These are phyloP conservation scores for Mycena capillaripes DNA, from an alignment of 768 basidiomycete species.

Conservation along the genomic window DNA sequence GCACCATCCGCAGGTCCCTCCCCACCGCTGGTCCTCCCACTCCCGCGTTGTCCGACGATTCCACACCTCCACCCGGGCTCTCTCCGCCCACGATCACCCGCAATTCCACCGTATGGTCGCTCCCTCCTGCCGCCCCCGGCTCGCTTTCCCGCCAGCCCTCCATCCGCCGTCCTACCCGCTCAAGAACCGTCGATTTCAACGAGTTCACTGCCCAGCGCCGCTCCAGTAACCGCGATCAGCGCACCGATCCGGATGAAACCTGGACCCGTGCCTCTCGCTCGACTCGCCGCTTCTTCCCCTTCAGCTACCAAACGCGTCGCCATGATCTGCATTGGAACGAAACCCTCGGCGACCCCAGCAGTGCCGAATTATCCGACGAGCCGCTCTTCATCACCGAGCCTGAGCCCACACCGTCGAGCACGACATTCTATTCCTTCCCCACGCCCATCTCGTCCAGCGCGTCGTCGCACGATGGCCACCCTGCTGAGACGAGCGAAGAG, in stretches of 20 bases:
- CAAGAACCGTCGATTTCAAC: conserved; percentile 75
- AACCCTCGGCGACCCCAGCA: conserved; percentile 30
- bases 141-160: conserved; percentile 64
- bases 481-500: conserved; percentile 51
- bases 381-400: conserved; percentile 24
- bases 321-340: conserved; percentile 51
- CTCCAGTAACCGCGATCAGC: conserved; percentile 57
- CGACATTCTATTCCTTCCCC: conserved; percentile 45
- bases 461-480: conserved; percentile 30
- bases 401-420: conserved; percentile 38
- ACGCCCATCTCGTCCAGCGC: conserved; percentile 36
- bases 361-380: conserved; percentile 29
- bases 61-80: conserved; percentile 38
- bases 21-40: conserved; percentile 42
- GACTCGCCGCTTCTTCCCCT: conserved; percentile 71
- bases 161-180: conserved; percentile 69
- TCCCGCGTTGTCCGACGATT: conserved; percentile 41
- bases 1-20: conserved; percentile 27
- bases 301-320: conserved; percentile 58
- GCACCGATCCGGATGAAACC: conserved; percentile 20
- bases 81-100: conserved; percentile 40
- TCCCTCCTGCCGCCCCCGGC: conserved; percentile 43
- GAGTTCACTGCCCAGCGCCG: conserved; percentile 80
- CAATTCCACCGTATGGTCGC: conserved; percentile 24
- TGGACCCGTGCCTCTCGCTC: conserved; percentile 37